Evolutionary conservation across 2,329 filamentous ascomycete species (phyloP).

Genomic region (Colletotrichum sojae): DNA sequence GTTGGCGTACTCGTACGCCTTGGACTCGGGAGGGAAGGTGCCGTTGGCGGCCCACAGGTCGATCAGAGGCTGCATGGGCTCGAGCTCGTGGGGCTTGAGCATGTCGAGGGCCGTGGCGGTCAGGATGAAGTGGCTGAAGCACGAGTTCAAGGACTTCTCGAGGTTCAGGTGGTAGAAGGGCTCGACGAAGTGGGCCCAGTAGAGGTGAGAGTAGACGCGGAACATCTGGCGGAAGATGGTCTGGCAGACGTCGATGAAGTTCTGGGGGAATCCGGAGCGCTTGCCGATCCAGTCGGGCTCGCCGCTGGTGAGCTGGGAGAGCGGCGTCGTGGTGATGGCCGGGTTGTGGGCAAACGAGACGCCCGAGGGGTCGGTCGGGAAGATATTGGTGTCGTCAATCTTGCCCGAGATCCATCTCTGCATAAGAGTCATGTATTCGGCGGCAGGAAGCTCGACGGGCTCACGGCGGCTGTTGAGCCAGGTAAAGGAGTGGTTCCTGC

Average conservation of each 20-base stretch:
- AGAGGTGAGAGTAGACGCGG: conserved; percentile 96
- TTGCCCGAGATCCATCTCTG: conserved; percentile 98
- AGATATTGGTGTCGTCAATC: conserved; percentile 89
- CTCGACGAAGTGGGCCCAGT: conserved; percentile 93
- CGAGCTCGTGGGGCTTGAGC: conserved; percentile 89
- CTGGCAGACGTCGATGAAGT: conserved; percentile 92
- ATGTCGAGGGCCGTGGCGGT: conserved; percentile 86
- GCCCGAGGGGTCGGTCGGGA: conserved; percentile 86
- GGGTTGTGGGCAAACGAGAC: conserved; percentile 77
- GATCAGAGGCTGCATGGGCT: conserved; percentile 95
- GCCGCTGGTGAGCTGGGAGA: conserved; percentile 74
- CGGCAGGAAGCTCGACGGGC: conserved; percentile 92
- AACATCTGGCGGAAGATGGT: conserved; percentile 98
- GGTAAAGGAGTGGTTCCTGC: conserved; percentile 91
- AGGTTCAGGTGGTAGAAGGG: conserved; percentile 88
- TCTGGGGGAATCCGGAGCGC: conserved; percentile 90
- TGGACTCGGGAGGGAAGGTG: conserved; percentile 83
- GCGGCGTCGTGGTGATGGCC: conserved; percentile 69
- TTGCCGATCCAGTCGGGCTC: conserved; percentile 89
- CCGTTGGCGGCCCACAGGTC: conserved; percentile 93
- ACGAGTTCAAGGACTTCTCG: conserved; percentile 87
- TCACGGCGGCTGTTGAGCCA: conserved; percentile 92
- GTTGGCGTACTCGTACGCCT: conserved; percentile 77
- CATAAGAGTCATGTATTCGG: conserved; percentile 94
- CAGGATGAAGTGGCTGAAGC: conserved; percentile 87